These are phyloP conservation scores for Fusarium hainanense DNA, from an alignment of 2,329 filamentous ascomycete species.

Conservation along the genomic window DNA sequence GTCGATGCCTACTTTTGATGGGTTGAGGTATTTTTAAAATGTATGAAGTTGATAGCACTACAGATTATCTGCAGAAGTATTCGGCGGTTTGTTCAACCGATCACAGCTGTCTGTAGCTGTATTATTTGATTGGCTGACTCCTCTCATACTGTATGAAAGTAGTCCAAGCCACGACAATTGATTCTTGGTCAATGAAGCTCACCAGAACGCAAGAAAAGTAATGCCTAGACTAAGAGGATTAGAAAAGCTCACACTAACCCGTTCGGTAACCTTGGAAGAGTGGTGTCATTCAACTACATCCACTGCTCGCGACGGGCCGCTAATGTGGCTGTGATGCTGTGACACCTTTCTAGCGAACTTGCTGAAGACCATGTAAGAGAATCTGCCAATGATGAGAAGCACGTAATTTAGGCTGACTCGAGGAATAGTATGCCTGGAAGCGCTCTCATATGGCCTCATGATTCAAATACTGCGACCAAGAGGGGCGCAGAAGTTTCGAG, in stretches of 20 bases:
- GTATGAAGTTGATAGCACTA: too few relatives aligned
- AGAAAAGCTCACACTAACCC: not conserved
- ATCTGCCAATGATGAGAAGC: not conserved
- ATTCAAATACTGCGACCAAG: constrained; percentile 4
- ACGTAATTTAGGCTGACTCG: not conserved
- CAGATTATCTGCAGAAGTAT: not conserved
- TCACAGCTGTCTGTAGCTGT: not conserved
- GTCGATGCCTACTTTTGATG: not conserved
- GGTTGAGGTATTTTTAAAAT: not conserved
- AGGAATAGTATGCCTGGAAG: not conserved
- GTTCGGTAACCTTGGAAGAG: not conserved
- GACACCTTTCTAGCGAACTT: not conserved
- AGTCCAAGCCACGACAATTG: not conserved
- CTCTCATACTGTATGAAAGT: not conserved
- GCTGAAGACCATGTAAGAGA: not conserved
- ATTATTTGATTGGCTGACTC: constrained; percentile 7
- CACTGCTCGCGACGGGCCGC: constrained; percentile 28
- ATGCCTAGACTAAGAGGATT: not conserved
- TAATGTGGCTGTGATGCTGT: constrained; percentile 17
- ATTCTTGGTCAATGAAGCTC: not conserved
- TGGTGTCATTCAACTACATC: not conserved
- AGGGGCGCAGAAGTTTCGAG: constrained; percentile 31
- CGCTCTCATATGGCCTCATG: constrained; percentile 12
- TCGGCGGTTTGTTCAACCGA: constrained; percentile 5
- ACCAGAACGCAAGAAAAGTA: not conserved